A percentile compares a stretch with the other conserved stretches of the same genome.
Conservation (phyloP, 2,329 filamentous ascomycete species). For the Fusarium nurragi region DNA sequence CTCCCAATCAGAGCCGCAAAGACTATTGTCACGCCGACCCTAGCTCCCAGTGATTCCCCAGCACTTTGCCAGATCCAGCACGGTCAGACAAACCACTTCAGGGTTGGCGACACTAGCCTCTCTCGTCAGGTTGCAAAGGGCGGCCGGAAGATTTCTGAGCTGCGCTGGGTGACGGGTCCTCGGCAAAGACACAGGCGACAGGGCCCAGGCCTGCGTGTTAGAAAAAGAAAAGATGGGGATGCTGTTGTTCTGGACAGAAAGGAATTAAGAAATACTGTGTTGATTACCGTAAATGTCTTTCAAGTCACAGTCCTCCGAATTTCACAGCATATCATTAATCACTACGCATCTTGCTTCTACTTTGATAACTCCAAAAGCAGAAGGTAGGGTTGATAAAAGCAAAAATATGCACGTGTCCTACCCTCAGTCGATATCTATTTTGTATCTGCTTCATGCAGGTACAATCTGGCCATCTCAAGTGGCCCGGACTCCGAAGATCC, state of each 20-base stretch:
- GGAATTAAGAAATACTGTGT: slow-evolving; percentile 10
- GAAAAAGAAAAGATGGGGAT: slow-evolving; percentile 22
- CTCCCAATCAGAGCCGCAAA: slow-evolving; percentile 36
- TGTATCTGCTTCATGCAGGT: slow-evolving; percentile 40
- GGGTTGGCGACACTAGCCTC: slow-evolving; percentile 19
- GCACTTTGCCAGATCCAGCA: slow-evolving; percentile 34
- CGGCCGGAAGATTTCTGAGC: slow-evolving; percentile 27
- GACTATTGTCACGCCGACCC: slow-evolving; percentile 15
- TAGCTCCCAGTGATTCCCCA: slow-evolving; percentile 24
- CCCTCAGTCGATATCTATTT: slow-evolving; percentile 16
- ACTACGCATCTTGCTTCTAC: slow-evolving; percentile 9
- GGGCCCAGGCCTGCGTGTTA: not conserved
- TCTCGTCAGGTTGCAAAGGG: slow-evolving; percentile 21
- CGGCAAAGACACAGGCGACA: slow-evolving; percentile 2
- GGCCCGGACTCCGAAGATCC: slow-evolving; percentile 40
- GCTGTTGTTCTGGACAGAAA: not conserved
- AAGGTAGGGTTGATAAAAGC: slow-evolving; percentile 10
- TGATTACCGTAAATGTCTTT: not conserved
- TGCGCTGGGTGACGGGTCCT: slow-evolving; percentile 17
- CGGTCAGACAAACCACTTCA: slow-evolving; percentile 28
- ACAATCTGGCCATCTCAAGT: slow-evolving; percentile 42
- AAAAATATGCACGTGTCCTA: slow-evolving; percentile 31
- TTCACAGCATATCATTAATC: slow-evolving; percentile 2
- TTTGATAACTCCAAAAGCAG: slow-evolving; percentile 11
- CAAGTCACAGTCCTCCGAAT: slow-evolving; percentile 14